phyloP scores from a whole-genome alignment of 257 asterid species.

The Nicotiana obtusifolia region DNA sequence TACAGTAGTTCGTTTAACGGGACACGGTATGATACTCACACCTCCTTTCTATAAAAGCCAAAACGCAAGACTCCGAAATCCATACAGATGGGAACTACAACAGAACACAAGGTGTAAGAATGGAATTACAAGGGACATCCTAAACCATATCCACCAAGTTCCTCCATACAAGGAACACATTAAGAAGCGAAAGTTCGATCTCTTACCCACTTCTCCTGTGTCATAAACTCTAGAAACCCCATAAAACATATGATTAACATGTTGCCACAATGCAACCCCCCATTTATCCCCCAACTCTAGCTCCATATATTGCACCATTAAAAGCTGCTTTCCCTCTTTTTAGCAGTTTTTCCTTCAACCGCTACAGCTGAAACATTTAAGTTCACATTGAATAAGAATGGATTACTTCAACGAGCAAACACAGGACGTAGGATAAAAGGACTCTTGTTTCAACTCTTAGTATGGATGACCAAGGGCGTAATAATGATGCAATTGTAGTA shows the following conservation, averaged over 20 bases:
- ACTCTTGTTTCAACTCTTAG: conserved; percentile 12
- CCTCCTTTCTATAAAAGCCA: conserved; percentile 15
- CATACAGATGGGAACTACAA: conserved; percentile 9
- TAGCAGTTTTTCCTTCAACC: conserved; percentile 12
- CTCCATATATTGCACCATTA: neutral
- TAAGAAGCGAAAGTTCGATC: neutral
- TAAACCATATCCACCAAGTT: conserved; percentile 10
- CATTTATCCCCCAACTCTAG: neutral
- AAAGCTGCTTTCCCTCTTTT: conserved; percentile 8
- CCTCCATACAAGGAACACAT: conserved; percentile 7
- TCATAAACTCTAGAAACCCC: conserved; percentile 17
- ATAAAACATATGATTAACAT: conserved; percentile 24
- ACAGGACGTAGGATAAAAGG: conserved; percentile 16
- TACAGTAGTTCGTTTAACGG: neutral
- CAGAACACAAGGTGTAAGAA: conserved; percentile 9
- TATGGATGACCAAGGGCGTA: neutral
- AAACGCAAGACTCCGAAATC: conserved; percentile 12
- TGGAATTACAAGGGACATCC: conserved; percentile 12
- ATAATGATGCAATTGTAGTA: conserved; percentile 1
- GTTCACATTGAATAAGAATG: conserved; percentile 30
- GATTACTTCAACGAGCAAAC: conserved; percentile 11
- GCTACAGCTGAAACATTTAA: conserved; percentile 16
- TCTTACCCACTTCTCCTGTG: conserved; percentile 12
- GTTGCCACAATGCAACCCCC: conserved; percentile 4
- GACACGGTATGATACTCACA: neutral